phyloP scores from a whole-genome alignment of 805 yeast genomes.

The Schizosaccharomyces lindneri region DNA sequence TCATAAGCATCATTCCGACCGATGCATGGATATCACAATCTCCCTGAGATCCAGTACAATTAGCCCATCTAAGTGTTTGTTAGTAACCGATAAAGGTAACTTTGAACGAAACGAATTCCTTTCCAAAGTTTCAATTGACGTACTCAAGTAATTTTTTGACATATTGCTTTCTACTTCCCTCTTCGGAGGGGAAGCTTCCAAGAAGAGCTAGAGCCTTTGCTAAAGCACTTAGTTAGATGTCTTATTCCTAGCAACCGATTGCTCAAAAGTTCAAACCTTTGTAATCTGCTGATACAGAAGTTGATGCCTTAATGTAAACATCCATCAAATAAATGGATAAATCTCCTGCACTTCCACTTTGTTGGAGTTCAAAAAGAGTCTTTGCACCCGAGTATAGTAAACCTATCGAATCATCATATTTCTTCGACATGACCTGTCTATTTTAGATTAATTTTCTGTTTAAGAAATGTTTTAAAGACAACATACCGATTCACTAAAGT shows the following conservation, averaged over 20 bases:
- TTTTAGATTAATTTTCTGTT: neutral
- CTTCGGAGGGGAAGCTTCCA: neutral
- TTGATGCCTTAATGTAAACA: neutral
- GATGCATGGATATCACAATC: neutral
- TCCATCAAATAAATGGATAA: neutral
- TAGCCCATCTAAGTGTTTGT: neutral
- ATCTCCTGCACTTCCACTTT: neutral
- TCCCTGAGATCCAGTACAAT: neutral
- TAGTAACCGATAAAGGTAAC: no score
- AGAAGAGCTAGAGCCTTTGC: neutral
- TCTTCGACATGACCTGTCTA: neutral
- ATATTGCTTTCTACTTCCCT: neutral
- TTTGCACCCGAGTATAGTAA: conserved; percentile 1
- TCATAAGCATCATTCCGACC: neutral
- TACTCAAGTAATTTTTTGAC: neutral
- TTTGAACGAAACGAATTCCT: no score
- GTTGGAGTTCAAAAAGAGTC: neutral
- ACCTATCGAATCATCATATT: neutral
- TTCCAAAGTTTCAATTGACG: no score
- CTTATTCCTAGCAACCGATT: neutral
- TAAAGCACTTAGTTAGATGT: neutral
- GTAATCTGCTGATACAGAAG: neutral
- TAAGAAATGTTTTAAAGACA: neutral
- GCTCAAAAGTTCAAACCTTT: neutral
- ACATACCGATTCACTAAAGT: conserved; percentile 1